Evolutionary conservation across 2,329 filamentous ascomycete genomes (phyloP).

Genomic region (Alternaria dauci): DNA sequence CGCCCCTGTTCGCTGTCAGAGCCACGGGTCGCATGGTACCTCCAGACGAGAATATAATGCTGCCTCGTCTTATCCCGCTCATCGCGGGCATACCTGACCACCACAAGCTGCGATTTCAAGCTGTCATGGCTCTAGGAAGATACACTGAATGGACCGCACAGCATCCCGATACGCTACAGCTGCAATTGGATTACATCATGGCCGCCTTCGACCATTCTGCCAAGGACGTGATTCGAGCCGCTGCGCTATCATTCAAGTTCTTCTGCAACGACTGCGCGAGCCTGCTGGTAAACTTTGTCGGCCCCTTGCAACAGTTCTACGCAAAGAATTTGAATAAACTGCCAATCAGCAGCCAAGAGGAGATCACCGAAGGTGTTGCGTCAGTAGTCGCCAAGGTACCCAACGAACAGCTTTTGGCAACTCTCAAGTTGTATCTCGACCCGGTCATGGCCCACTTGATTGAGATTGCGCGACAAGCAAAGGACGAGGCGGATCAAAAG

Average conservation of each 20-base stretch:
- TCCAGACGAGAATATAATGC: constrained; percentile 82
- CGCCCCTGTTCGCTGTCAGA: constrained; percentile 91
- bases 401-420: constrained; percentile 77
- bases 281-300: constrained; percentile 81
- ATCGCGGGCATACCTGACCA: constrained; percentile 94
- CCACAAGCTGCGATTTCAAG: constrained; percentile 97
- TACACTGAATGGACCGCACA: constrained; percentile 98
- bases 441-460: constrained; percentile 87
- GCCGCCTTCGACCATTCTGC: constrained; percentile 89
- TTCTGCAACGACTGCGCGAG: constrained; percentile 95
- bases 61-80: constrained; percentile 90
- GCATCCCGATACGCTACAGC: constrained; percentile 89
- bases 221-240: constrained; percentile 88
- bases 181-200: constrained; percentile 95
- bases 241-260: constrained; percentile 94
- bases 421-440: constrained; percentile 92
- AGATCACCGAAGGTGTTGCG: constrained; percentile 94
- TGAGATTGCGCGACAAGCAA: constrained; percentile 83
- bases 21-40: constrained; percentile 98
- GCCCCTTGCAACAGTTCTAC: constrained; percentile 91
- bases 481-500: constrained; percentile 82
- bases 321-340: constrained; percentile 87
- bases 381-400: constrained; percentile 90
- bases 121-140: constrained; percentile 94
- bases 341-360: constrained; percentile 87